Conservation (phyloP, 1,139 yeast genomes). For the Diutina rugosa region DNA sequence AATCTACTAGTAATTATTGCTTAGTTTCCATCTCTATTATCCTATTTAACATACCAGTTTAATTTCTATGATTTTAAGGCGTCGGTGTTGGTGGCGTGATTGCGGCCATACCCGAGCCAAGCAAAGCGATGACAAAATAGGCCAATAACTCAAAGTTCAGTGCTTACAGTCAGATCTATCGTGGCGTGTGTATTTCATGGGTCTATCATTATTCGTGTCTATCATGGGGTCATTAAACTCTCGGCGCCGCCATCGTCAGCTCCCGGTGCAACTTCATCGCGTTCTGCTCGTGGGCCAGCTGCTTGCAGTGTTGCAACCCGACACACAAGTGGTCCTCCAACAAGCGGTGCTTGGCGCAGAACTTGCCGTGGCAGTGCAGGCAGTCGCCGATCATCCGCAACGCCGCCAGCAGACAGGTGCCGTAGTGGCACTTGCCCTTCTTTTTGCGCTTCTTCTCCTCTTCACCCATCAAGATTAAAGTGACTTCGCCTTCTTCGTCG, state of each 20-base stretch:
- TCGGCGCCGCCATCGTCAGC: not conserved
- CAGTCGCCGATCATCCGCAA: constrained; percentile 85
- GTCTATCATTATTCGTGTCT: not conserved
- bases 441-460: constrained; percentile 32
- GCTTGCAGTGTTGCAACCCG: constrained; percentile 72
- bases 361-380: constrained; percentile 73
- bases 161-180: not conserved
- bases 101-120: too few relatives aligned
- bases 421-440: constrained; percentile 53
- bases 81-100: too few relatives aligned
- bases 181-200: not conserved
- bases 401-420: constrained; percentile 51
- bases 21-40: too few relatives aligned
- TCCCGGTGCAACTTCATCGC: constrained; percentile 1
- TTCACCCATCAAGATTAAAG: constrained; percentile 33
- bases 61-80: too few relatives aligned
- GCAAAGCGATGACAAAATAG: too few relatives aligned
- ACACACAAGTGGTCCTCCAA: constrained; percentile 76
- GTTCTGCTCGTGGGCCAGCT: constrained; percentile 45
- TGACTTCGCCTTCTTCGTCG: constrained; percentile 13
- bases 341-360: constrained; percentile 78
- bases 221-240: not conserved
- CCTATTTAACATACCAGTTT: too few relatives aligned
- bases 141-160: too few relatives aligned
- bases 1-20: too few relatives aligned